Conservation (phyloP, 2,329 filamentous ascomycete species). For the Botryotinia calthae region DNA sequence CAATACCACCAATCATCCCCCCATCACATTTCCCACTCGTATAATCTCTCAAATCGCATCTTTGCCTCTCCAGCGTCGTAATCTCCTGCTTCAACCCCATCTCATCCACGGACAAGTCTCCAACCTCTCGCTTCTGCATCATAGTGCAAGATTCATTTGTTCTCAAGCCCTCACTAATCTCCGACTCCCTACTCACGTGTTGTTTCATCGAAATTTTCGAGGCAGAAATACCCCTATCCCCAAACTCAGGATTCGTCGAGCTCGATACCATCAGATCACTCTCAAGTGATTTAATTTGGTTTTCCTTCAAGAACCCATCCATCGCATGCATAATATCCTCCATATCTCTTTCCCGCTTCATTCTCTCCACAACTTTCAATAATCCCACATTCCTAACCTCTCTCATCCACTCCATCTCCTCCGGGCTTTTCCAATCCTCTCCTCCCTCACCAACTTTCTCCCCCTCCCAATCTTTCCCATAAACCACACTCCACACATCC, state of each 20-base stretch:
- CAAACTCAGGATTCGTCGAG: neutral
- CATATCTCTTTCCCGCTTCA: neutral
- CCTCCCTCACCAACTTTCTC: neutral
- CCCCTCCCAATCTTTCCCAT: constrained; percentile 1
- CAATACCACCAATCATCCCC: neutral
- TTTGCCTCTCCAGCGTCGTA: neutral
- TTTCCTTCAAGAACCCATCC: neutral
- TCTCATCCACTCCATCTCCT: neutral
- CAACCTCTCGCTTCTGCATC: too few species aligned
- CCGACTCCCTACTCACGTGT: too few species aligned
- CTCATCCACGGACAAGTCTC: neutral
- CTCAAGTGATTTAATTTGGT: neutral
- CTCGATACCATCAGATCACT: neutral
- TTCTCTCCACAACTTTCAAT: neutral
- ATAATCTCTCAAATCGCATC: neutral
- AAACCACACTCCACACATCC: neutral
- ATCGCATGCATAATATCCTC: neutral
- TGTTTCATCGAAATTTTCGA: neutral
- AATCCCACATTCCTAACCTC: neutral
- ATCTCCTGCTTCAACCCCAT: neutral
- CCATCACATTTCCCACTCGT: neutral
- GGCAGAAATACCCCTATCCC: neutral
- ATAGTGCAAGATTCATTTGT: neutral
- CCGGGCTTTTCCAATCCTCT: neutral
- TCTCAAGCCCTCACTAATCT: neutral